Conservation (phyloP, 208 protist species). For the Lotmaria passim region DNA sequence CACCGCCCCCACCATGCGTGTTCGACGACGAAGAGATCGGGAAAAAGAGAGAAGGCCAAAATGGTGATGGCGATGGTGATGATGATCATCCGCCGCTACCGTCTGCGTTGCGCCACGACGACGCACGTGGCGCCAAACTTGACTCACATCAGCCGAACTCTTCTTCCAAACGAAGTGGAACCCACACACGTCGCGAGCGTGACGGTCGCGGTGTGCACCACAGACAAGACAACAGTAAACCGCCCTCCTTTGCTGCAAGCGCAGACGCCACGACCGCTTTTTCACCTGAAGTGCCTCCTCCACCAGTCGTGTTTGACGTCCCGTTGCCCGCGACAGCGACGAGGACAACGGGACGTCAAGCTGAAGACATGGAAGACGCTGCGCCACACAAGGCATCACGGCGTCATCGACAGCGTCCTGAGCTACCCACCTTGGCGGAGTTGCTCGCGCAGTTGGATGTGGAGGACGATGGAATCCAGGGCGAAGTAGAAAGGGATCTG, state of each 20-base stretch:
- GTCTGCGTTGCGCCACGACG: conserved; percentile 12
- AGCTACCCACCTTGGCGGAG: conserved; percentile 32
- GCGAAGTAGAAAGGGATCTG: neutral
- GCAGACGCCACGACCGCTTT: neutral
- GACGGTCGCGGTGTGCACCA: no score
- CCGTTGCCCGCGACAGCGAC: neutral
- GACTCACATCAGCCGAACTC: no score
- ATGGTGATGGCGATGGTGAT: neutral
- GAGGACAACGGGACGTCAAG: neutral
- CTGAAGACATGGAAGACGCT: neutral
- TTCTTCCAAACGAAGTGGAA: no score
- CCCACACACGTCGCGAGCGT: no score
- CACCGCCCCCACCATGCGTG: no score
- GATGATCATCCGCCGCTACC: neutral
- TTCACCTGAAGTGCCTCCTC: neutral
- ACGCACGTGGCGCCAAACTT: neutral
- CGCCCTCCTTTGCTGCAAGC: neutral
- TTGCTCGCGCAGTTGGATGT: conserved; percentile 23
- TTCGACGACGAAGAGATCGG: no score
- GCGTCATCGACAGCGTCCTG: neutral
- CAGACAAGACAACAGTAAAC: neutral
- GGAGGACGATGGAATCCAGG: conserved; percentile 13
- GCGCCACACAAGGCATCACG: neutral
- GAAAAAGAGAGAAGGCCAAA: no score
- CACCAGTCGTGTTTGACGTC: conserved; percentile 11